Base-by-base conservation (phyloP, 2,329 filamentous ascomycete genomes). In the Penicillium sumatraense region DNA sequence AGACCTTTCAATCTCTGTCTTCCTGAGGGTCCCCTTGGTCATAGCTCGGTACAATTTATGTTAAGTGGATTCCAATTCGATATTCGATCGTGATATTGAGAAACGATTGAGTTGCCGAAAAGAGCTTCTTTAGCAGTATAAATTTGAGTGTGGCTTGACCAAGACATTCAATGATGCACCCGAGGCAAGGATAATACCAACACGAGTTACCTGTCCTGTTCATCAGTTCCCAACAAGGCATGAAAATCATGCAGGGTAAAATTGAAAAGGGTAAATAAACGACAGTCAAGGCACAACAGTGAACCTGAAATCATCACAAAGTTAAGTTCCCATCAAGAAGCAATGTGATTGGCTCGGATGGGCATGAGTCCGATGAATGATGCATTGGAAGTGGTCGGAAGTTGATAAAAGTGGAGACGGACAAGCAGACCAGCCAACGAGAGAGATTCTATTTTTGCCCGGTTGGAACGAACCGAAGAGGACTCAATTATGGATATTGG, bases 231-330 rank as follows among this genome's bases (percentile, higher is more conserved):
- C 18, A 20, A 40, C 18, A 6, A 21, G 3, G 36, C 8, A 13
- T 40, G 16, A 5, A 40, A 21, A 40, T 3, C 16, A 18, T 6
- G 10, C 36, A 40, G 9, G 21, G 13, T 9, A 40, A 40, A 23
- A 26, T 14, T 31, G 42, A 20, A 21, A 9, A 14, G 26, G 24
- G n/a, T 46, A 31, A 44, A 44, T 44, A 27, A 27, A 27, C 20
- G 40, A 44, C 23, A 5, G 13, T 10, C 23, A 18, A 46, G 42
- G 42, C 7, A 46, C 16, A 33, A 31, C 16, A 21, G 16, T n/a
- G 42, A 46, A 26, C 42, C 42, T 46, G 42, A 46, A 46, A 31
- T 46, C 26, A 46, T 21, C 42, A 26, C 7, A 46, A 46, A 46
- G 42, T 46, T 27, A n/a, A 20, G 27, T 31, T 14, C 10, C 6